These are phyloP conservation scores for Solanum pimpinellifolium DNA, from an alignment of 257 asterid species.

Conservation along the genomic window DNA sequence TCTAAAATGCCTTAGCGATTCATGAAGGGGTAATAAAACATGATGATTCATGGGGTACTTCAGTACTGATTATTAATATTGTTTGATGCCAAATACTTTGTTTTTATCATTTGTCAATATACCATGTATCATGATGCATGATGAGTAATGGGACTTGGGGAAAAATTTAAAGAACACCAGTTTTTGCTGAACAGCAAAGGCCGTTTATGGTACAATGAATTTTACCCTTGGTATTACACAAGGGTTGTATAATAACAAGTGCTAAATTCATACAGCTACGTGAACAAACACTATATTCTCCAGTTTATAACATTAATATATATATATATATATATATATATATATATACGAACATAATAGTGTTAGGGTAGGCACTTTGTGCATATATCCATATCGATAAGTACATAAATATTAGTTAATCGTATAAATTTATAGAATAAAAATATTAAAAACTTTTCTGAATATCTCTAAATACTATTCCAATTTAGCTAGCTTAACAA, in stretches of 20 bases:
- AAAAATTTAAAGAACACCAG: not conserved
- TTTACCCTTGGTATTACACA: not conserved
- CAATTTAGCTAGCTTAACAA: not conserved
- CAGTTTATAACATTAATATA: not conserved
- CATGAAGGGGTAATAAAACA: not conserved
- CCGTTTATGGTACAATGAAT: not conserved
- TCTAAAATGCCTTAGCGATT: not conserved
- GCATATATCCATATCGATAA: not conserved
- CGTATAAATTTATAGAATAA: not conserved
- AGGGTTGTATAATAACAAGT: not conserved
- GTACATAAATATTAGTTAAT: not conserved
- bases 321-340: not conserved
- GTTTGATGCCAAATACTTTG: not conserved
- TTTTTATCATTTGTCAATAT: not conserved
- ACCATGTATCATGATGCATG: not conserved
- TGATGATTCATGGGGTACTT: not conserved
- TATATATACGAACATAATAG: not conserved
- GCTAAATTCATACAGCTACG: not conserved
- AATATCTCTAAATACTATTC: not conserved
- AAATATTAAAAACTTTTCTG: not conserved
- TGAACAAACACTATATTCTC: not conserved
- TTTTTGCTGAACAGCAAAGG: not conserved
- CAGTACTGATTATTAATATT: not conserved
- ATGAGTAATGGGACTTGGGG: not conserved
- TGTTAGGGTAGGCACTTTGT: not conserved